A percentile compares a stretch with the other conserved stretches of the same genome.
Conservation (phyloP, 2,329 filamentous ascomycete genomes). For the Leptographium lundbergii region DNA sequence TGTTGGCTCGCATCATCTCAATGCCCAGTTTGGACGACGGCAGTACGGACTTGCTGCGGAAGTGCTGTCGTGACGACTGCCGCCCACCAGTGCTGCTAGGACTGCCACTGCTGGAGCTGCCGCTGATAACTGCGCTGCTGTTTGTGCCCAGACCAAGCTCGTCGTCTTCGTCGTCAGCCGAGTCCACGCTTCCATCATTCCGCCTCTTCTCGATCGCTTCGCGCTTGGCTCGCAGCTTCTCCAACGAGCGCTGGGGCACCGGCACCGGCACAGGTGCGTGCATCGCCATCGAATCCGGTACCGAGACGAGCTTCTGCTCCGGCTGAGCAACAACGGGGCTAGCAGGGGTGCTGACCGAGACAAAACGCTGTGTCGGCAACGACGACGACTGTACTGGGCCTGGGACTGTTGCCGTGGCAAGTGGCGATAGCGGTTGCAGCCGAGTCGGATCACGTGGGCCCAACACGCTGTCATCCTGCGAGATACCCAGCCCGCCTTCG, state of each 20-base stretch:
- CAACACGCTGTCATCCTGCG: slow-evolving; percentile 40
- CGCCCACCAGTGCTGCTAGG: slow-evolving; percentile 21
- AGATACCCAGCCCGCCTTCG: slow-evolving; percentile 67
- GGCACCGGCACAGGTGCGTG: slow-evolving; percentile 28
- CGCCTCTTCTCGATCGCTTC: slow-evolving; percentile 62
- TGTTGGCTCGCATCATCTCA: slow-evolving; percentile 97
- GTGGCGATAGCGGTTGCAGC: background rate
- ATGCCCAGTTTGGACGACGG: slow-evolving; percentile 83
- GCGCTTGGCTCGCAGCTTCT: slow-evolving; percentile 62
- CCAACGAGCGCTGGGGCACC: slow-evolving; percentile 50
- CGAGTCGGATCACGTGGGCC: slow-evolving; percentile 18
- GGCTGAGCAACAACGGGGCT: slow-evolving; percentile 1
- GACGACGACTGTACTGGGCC: background rate
- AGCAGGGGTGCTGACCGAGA: background rate
- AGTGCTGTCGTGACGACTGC: slow-evolving; percentile 31
- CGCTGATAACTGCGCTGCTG: background rate
- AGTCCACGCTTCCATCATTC: slow-evolving; percentile 64
- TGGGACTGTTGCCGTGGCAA: background rate
- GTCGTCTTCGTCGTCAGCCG: slow-evolving; percentile 89
- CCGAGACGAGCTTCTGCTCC: slow-evolving; percentile 37
- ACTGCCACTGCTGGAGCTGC: slow-evolving; percentile 17
- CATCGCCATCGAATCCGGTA: slow-evolving; percentile 46
- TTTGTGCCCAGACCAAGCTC: slow-evolving; percentile 49
- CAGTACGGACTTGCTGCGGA: slow-evolving; percentile 42
- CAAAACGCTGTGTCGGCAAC: background rate